Percentiles rank a stretch among this genome's conserved stretches.
Conservation (phyloP, 177 flowering plant species). For the Viscum album region DNA sequence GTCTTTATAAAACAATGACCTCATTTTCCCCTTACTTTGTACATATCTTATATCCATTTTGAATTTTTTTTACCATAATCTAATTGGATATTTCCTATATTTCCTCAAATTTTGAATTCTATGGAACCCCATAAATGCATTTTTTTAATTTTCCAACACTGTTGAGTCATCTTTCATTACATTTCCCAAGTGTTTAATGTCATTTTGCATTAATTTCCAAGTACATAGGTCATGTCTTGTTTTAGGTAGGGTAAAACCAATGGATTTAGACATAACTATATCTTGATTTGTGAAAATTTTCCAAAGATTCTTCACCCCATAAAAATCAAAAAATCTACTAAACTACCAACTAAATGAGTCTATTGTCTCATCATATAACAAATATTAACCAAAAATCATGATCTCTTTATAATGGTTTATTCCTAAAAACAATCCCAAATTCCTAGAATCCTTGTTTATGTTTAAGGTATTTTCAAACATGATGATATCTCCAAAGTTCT, state of each 20-base stretch:
- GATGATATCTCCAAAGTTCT: not conserved
- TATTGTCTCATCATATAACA: not conserved
- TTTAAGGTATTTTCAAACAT: not conserved
- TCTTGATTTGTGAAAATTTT: not conserved
- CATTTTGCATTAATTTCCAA: constrained; percentile 1
- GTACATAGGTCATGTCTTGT: not conserved
- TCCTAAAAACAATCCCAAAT: not conserved
- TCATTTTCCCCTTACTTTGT: not conserved
- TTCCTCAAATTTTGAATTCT: not conserved
- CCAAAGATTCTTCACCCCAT: not conserved
- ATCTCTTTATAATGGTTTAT: not conserved
- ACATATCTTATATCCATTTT: not conserved
- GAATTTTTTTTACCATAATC: too few relatives aligned
- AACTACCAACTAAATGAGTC: not conserved
- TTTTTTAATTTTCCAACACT: too few relatives aligned
- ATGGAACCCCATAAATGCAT: too few relatives aligned
- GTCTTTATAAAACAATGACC: not conserved
- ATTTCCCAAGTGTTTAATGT: not conserved
- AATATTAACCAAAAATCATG: not conserved
- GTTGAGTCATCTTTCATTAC: not conserved
- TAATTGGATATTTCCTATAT: not conserved
- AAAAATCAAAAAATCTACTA: not conserved
- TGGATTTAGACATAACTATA: not conserved
- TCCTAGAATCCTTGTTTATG: not conserved
- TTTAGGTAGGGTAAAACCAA: not conserved